These are phyloP conservation scores for Populus trichocarpa DNA, from an alignment of 441 rosid species.

Conservation along the genomic window DNA sequence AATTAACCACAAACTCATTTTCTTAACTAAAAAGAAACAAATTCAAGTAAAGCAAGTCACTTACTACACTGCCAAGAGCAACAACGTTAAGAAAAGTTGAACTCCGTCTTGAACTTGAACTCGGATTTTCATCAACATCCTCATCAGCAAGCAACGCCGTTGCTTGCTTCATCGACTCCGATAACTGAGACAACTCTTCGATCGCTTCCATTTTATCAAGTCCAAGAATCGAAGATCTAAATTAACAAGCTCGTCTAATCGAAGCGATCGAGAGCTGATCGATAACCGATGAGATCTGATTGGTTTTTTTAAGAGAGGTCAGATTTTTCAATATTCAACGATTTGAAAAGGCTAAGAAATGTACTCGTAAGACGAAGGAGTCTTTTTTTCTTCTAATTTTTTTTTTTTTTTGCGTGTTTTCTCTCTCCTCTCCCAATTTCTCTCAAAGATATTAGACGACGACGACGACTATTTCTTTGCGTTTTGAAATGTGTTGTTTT, in stretches of 20 bases:
- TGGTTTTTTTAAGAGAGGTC: too few relatives aligned
- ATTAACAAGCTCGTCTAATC: not conserved
- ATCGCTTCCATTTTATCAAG: constrained; percentile 66
- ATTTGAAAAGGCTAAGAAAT: constrained; percentile 2
- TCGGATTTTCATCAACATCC: constrained; percentile 60
- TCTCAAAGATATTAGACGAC: too few relatives aligned
- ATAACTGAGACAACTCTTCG: constrained; percentile 45
- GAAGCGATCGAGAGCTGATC: not conserved
- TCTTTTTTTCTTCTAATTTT: too few relatives aligned
- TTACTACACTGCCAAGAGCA: constrained; percentile 63
- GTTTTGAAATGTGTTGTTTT: too few relatives aligned
- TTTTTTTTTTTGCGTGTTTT: not conserved
- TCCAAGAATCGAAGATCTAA: not conserved
- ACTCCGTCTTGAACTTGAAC: constrained; percentile 52
- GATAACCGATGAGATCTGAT: not conserved
- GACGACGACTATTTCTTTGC: not conserved
- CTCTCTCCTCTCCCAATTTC: too few relatives aligned
- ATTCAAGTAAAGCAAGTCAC: too few relatives aligned
- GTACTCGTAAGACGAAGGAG: not conserved
- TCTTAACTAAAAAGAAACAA: too few relatives aligned
- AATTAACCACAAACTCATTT: too few relatives aligned
- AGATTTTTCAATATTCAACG: too few relatives aligned
- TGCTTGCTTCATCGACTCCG: constrained; percentile 84
- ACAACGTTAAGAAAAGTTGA: constrained; percentile 75
- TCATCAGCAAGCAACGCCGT: constrained; percentile 80